Percentiles rank a stretch among this genome's conserved stretches.
These are phyloP conservation scores for Albugo laibachii DNA, from an alignment of 352 stramenopile genomes.

Conservation along the genomic window DNA sequence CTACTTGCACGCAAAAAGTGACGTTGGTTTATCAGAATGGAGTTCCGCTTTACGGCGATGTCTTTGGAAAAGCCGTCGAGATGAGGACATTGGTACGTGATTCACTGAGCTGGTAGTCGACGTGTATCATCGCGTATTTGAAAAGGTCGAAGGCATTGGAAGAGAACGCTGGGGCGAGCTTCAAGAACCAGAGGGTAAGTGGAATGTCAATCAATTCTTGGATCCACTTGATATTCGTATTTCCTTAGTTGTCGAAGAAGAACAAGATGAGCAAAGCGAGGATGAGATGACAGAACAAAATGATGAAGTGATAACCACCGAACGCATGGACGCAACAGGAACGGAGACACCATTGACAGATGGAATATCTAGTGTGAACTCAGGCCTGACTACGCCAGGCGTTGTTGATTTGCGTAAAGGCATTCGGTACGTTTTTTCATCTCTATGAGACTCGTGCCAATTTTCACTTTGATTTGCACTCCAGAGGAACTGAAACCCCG, in stretches of 20 bases:
- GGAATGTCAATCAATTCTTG: not conserved
- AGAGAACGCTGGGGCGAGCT: constrained; percentile 52
- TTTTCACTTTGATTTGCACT: constrained; percentile 1
- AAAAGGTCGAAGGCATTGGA: constrained; percentile 24
- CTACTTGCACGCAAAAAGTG: not conserved
- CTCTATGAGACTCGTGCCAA: not conserved
- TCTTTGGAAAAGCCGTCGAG: constrained; percentile 61
- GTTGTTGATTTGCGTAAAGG: constrained; percentile 63
- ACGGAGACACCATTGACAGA: constrained; percentile 33
- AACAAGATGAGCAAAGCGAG: constrained; percentile 25
- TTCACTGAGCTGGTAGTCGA: not conserved
- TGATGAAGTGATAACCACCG: constrained; percentile 10
- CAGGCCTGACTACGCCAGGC: constrained; percentile 35
- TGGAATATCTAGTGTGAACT: constrained; percentile 44
- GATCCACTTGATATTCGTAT: constrained; percentile 3
- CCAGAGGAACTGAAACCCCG: constrained; percentile 32
- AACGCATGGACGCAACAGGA: constrained; percentile 24
- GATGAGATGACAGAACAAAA: constrained; percentile 15
- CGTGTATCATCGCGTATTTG: not conserved
- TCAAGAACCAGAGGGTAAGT: constrained; percentile 33
- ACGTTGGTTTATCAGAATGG: constrained; percentile 27
- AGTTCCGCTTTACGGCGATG: constrained; percentile 92
- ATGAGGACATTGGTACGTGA: constrained; percentile 4
- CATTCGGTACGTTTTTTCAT: constrained; percentile 17
- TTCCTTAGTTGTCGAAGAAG: constrained; percentile 16